These are phyloP conservation scores for Venturia effusa DNA, from an alignment of 2,329 filamentous ascomycete species.

Conservation along the genomic window DNA sequence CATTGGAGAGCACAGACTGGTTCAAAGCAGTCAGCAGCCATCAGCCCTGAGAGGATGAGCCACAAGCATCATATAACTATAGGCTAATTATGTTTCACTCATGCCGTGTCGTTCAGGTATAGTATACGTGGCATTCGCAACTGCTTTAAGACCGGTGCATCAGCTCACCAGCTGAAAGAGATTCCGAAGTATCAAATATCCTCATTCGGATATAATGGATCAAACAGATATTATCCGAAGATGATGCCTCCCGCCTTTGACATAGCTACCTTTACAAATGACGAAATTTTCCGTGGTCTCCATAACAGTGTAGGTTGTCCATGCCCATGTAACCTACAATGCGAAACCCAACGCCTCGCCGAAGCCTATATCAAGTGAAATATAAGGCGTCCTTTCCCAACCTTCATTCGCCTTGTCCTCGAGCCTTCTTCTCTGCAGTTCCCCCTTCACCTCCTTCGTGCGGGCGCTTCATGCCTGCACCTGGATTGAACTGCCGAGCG, in stretches of 20 bases:
- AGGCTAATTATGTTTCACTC: background rate
- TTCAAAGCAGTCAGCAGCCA: too few relatives aligned
- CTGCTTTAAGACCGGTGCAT: background rate
- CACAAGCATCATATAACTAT: background rate
- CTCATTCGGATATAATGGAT: background rate
- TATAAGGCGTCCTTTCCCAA: background rate
- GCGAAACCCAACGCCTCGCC: background rate
- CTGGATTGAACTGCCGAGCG: slow-evolving; percentile 11
- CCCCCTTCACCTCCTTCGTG: slow-evolving; percentile 7
- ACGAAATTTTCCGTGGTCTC: background rate
- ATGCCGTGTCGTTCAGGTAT: background rate
- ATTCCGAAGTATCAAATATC: background rate
- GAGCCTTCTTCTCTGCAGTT: slow-evolving; percentile 7
- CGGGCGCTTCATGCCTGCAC: slow-evolving; percentile 7
- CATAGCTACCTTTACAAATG: background rate
- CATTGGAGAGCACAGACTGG: background rate
- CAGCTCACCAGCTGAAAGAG: background rate
- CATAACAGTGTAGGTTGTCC: background rate
- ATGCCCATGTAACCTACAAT: background rate
- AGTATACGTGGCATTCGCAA: background rate
- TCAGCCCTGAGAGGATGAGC: background rate
- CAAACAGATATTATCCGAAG: background rate
- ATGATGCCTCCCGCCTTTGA: background rate
- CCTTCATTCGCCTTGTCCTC: slow-evolving; percentile 2
- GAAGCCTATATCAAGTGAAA: background rate